Conservation (phyloP, 108 stramenopile genomes). For the Schizochytrium sp. region DNA sequence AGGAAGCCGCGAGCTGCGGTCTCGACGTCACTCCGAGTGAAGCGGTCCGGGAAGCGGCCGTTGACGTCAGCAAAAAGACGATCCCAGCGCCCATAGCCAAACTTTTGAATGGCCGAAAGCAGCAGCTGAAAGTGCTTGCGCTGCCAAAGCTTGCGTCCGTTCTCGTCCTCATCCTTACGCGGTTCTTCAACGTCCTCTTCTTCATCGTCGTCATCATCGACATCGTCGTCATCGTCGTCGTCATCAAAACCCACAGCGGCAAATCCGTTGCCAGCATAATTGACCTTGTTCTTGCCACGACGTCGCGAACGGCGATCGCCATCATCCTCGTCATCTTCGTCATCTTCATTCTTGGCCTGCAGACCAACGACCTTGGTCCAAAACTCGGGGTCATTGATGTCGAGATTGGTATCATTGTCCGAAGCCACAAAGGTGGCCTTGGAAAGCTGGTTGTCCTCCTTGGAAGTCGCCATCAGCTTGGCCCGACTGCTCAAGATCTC, state of each 20-base stretch:
- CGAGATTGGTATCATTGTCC: slow-evolving; percentile 43
- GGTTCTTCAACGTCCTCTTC: not conserved
- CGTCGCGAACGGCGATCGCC: not conserved
- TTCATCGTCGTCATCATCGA: not conserved
- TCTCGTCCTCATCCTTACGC: not conserved
- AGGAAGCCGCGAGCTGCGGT: not conserved
- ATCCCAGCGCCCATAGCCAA: not conserved
- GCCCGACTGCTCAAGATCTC: slow-evolving; percentile 36
- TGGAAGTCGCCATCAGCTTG: not conserved
- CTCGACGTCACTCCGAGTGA: not conserved
- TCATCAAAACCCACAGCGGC: not conserved
- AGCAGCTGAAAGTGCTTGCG: not conserved
- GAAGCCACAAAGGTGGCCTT: slow-evolving; percentile 54
- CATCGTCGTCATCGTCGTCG: not conserved
- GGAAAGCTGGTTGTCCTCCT: slow-evolving; percentile 33
- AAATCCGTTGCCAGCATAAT: not conserved
- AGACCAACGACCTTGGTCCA: slow-evolving; percentile 55
- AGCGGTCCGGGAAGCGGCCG: not conserved
- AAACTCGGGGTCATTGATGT: slow-evolving; percentile 54
- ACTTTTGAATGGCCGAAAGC: not conserved
- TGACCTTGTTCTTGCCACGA: not conserved
- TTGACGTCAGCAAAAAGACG: not conserved
- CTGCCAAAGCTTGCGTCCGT: slow-evolving; percentile 9
- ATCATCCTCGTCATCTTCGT: not conserved
- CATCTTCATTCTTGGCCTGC: slow-evolving; percentile 27